Percentiles rank a stretch among this genome's conserved stretches.
phyloP scores from a whole-genome alignment of 2,329 filamentous ascomycete species.

The Sarocladiaceae sp. region DNA sequence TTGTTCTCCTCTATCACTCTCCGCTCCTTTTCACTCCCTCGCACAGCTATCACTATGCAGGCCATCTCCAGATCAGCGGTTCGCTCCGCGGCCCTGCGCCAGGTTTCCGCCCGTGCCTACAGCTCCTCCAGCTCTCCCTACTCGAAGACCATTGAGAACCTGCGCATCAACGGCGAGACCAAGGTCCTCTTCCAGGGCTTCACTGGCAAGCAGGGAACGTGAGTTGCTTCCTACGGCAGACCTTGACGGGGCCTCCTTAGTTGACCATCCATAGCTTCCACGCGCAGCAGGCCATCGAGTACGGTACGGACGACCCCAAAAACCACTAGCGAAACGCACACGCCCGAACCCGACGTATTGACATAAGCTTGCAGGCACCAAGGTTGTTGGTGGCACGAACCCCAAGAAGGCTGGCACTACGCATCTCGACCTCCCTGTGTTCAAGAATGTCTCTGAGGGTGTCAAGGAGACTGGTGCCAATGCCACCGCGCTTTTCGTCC shows the following conservation, averaged over 20 bases:
- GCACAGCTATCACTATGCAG: constrained; percentile 59
- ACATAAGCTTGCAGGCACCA: constrained; percentile 62
- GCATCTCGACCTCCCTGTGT: constrained; percentile 89
- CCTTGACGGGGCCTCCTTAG: constrained; percentile 12
- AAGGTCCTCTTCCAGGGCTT: constrained; percentile 97
- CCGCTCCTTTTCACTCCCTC: constrained; percentile 15
- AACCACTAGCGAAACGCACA: constrained; percentile 12
- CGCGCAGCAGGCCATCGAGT: constrained; percentile 95
- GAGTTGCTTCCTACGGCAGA: constrained; percentile 36
- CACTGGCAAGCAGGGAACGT: constrained; percentile 95
- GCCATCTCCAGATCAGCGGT: constrained; percentile 65
- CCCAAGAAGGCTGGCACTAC: constrained; percentile 93
- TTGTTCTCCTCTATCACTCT: constrained; percentile 14
- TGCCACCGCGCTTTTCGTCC: constrained; percentile 93
- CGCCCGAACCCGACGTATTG: neutral
- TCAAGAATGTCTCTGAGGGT: constrained; percentile 80
- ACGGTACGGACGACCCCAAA: constrained; percentile 56
- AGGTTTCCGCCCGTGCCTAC: constrained; percentile 62
- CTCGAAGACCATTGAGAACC: constrained; percentile 69
- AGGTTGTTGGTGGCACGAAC: constrained; percentile 96
- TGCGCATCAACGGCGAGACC: constrained; percentile 87
- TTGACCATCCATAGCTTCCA: constrained; percentile 65
- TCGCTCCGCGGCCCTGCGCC: constrained; percentile 64
- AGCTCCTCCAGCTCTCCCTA: constrained; percentile 65
- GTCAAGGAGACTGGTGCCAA: constrained; percentile 85